Base-by-base conservation (phyloP, 1,284 basidiomycete genomes). In the Trichosporon sp. region DNA sequence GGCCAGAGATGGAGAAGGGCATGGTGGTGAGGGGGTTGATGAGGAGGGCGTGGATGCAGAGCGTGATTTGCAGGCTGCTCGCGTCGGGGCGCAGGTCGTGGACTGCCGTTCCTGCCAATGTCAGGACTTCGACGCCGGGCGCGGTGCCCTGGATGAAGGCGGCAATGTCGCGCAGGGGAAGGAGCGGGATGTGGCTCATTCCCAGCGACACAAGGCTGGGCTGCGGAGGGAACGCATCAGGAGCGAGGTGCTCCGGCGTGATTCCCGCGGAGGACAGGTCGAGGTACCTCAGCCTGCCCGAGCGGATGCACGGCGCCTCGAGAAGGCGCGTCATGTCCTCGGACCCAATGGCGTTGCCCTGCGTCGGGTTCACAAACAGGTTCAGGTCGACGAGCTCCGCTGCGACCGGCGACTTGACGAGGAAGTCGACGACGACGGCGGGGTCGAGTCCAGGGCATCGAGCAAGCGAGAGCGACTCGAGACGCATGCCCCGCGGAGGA, bases 331-430 rank as follows among this genome's bases (percentile, higher is more conserved):
- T 71, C 32, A 97, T 83, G 66, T 97, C 88, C 21, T 86, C 84
- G 40, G 82, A 81, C 9, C 85, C 85, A 31, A 99, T 83, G 0
- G 91, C 87, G n/a, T 89, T 92, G 0, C 87, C 85, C 78, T 91
- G 94, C 0, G 92, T 91, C 73, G 85, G 85, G 72, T 96, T 93
- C 56, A 92, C 92, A 72, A 92, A 95, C 2, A 99, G 84, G 62
- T 90, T 92, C 40, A 98, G 84, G 73, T 98, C 91, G 60, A 83
- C 83, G 31, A 97, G 82, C 27, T 83, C 81, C 13, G 73, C 70
- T 9, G 81, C 81, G 2, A 88, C 87, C 2, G 88, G 87, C 0
- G 86, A 87, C 52, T 87, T 81, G 56, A 91, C 78, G 44, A 96
- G 83, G 78, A 98, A 89, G 59, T 87, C 81, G 58, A 86, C 85